Conservation (phyloP, 164 flowering plant species). For the Protea cynaroides region DNA sequence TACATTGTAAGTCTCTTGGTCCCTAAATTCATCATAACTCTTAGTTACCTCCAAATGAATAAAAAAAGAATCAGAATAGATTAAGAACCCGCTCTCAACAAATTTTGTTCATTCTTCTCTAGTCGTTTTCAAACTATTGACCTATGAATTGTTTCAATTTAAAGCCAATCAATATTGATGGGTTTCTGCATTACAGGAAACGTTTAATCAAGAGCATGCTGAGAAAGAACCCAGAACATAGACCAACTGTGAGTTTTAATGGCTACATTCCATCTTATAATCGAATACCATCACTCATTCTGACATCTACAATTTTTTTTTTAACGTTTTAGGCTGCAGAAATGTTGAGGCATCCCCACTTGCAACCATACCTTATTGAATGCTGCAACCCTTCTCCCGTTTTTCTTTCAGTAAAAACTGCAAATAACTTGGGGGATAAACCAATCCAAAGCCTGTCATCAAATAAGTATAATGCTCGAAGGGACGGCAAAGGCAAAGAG, state of each 20-base stretch:
- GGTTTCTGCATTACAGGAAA: slow-evolving; percentile 40
- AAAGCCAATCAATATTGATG: neutral
- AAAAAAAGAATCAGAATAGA: too few relatives aligned
- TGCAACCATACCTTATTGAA: slow-evolving; percentile 55
- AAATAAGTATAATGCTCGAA: slow-evolving; percentile 26
- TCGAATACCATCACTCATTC: slow-evolving; percentile 67
- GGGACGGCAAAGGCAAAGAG: slow-evolving; percentile 26
- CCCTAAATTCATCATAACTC: neutral
- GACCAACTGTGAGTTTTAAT: slow-evolving; percentile 68
- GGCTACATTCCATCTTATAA: slow-evolving; percentile 36
- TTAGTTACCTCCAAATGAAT: neutral
- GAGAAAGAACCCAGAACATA: slow-evolving; percentile 79
- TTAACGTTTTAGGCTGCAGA: slow-evolving; percentile 37
- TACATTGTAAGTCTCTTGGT: neutral
- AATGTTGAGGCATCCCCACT: slow-evolving; percentile 69
- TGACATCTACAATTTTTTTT: neutral
- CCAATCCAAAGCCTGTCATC: slow-evolving; percentile 24
- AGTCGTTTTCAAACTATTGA: too few relatives aligned
- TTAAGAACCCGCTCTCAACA: too few relatives aligned
- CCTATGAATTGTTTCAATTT: neutral
- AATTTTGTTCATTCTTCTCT: too few relatives aligned
- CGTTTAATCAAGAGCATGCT: slow-evolving; percentile 83
- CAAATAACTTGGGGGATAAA: slow-evolving; percentile 38
- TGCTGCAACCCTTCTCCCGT: slow-evolving; percentile 53
- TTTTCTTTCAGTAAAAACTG: slow-evolving; percentile 55